phyloP scores from a whole-genome alignment of 257 asterid genomes.

The Salvia hispanica region DNA sequence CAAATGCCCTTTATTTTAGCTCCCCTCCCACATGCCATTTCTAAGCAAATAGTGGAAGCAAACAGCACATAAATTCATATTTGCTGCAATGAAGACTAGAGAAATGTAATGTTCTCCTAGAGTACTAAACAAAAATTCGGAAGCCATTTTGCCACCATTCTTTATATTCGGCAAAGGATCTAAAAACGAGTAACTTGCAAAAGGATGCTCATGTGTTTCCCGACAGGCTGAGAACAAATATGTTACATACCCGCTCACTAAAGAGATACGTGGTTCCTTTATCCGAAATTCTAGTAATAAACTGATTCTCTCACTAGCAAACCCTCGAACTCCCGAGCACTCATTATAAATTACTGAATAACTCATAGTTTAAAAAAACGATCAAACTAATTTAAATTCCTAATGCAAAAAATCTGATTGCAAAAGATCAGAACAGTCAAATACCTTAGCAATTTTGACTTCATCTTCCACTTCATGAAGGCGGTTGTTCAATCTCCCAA shows the following conservation, averaged over 20 bases:
- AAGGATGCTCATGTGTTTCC: no score
- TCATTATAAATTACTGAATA: background rate
- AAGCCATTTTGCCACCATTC: background rate
- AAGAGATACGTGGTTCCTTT: no score
- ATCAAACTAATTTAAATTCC: background rate
- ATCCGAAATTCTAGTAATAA: background rate
- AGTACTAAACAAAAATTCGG: background rate
- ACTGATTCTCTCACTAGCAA: background rate
- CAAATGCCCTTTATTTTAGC: background rate
- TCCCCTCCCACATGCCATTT: background rate
- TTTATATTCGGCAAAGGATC: background rate
- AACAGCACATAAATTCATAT: background rate
- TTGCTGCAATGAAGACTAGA: background rate
- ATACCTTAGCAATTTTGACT: constrained; percentile 83
- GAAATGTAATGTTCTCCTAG: background rate
- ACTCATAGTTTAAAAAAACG: background rate
- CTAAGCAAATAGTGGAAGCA: background rate
- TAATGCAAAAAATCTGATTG: background rate
- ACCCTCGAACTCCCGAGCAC: background rate
- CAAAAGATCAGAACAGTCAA: background rate
- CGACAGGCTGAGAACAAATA: no score
- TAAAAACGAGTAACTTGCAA: background rate
- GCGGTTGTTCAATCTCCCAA: constrained; percentile 83
- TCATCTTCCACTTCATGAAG: constrained; percentile 92
- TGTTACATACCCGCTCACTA: no score